These are phyloP conservation scores for Aspergillus biplanus DNA, from an alignment of 495 filamentous ascomycete genomes.

Conservation along the genomic window DNA sequence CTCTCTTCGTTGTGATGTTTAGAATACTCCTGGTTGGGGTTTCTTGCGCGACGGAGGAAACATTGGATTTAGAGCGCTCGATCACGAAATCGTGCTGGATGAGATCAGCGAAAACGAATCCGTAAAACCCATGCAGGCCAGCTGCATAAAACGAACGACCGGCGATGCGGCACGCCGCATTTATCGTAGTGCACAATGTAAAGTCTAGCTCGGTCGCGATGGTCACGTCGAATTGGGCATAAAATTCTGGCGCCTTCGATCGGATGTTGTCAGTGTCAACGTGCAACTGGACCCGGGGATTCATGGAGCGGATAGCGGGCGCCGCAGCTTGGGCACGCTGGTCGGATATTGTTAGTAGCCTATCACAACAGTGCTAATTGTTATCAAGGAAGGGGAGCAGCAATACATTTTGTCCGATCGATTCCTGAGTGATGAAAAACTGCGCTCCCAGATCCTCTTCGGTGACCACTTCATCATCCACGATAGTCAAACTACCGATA, in stretches of 20 bases:
- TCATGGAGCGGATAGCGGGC: slow-evolving; percentile 78
- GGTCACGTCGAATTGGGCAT: slow-evolving; percentile 75
- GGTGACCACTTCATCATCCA: slow-evolving; percentile 77
- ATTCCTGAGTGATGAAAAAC: slow-evolving; percentile 78
- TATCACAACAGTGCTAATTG: neutral
- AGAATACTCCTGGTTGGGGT: slow-evolving; percentile 77
- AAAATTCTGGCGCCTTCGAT: slow-evolving; percentile 70
- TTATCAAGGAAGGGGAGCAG: neutral
- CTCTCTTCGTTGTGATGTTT: slow-evolving; percentile 69
- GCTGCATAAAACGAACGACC: slow-evolving; percentile 86
- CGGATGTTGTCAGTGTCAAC: slow-evolving; percentile 68
- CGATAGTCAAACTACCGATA: slow-evolving; percentile 86
- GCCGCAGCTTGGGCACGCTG: slow-evolving; percentile 82
- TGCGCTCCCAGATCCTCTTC: slow-evolving; percentile 85
- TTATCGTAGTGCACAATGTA: slow-evolving; percentile 71
- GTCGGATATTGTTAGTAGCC: slow-evolving; percentile 13
- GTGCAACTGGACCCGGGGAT: slow-evolving; percentile 82
- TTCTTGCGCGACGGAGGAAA: slow-evolving; percentile 68
- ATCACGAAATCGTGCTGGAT: slow-evolving; percentile 86
- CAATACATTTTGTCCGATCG: slow-evolving; percentile 76
- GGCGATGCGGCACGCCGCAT: slow-evolving; percentile 76
- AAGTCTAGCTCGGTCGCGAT: slow-evolving; percentile 91
- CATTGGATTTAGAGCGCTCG: slow-evolving; percentile 79
- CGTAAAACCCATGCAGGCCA: slow-evolving; percentile 86
- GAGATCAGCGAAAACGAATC: slow-evolving; percentile 92